Evolutionary conservation across 2,329 filamentous ascomycete genomes (phyloP).

Genomic region (Pseudogymnoascus sp.): DNA sequence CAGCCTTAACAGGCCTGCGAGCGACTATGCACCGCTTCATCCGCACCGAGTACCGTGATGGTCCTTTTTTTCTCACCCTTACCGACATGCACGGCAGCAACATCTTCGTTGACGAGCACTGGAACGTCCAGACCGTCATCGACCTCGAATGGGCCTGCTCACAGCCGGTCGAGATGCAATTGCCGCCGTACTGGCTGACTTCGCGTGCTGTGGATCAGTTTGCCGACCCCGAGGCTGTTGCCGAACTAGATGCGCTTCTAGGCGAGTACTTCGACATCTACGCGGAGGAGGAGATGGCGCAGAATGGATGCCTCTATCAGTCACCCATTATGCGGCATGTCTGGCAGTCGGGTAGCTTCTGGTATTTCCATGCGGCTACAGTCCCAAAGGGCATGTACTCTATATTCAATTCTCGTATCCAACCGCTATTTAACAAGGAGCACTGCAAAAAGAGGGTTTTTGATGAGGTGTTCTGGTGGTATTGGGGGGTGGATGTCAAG

Average conservation of each 20-base stretch:
- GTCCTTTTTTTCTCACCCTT: conserved; percentile 22
- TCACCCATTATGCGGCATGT: conserved; percentile 12
- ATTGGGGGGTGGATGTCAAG: conserved; percentile 8
- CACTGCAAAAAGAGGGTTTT: conserved; percentile 12
- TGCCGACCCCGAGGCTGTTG: background rate
- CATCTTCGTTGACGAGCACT: conserved; percentile 29
- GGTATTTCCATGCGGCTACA: conserved; percentile 18
- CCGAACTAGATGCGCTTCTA: conserved; percentile 4
- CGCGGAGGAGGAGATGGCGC: conserved; percentile 11
- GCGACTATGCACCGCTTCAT: conserved; percentile 11
- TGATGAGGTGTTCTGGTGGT: conserved; percentile 10
- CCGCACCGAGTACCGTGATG: conserved; percentile 12
- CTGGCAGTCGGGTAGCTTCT: conserved; percentile 16
- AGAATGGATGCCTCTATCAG: conserved; percentile 11
- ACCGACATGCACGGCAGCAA: conserved; percentile 28
- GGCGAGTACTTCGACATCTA: conserved; percentile 12
- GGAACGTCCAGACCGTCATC: conserved; percentile 27
- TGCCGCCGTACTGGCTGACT: conserved; percentile 26
- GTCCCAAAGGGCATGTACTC: conserved; percentile 18
- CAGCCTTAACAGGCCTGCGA: conserved; percentile 9
- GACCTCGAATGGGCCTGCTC: conserved; percentile 31
- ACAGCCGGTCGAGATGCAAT: conserved; percentile 21
- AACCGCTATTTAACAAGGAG: conserved; percentile 17
- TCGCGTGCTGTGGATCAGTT: conserved; percentile 8
- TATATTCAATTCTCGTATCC: conserved; percentile 16